Conservation (phyloP, 495 filamentous ascomycete species). For the Mytilinidion resinicola region DNA sequence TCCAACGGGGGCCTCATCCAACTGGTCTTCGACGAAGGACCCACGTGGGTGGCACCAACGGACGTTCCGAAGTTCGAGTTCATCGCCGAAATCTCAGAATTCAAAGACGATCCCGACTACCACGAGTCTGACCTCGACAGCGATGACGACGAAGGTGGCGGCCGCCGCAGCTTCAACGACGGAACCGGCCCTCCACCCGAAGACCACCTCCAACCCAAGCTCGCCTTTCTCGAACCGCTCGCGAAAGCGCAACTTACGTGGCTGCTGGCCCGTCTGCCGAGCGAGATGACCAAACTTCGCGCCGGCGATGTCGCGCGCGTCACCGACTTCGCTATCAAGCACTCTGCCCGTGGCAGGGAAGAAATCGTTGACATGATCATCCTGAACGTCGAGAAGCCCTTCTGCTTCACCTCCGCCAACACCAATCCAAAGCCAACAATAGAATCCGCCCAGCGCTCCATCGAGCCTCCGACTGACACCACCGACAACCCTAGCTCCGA, state of each 20-base stretch:
- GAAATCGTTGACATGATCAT: constrained; percentile 87
- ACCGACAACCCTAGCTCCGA: neutral
- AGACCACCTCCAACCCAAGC: constrained; percentile 32
- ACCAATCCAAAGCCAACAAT: constrained; percentile 25
- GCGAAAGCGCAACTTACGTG: constrained; percentile 78
- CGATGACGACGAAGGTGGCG: constrained; percentile 76
- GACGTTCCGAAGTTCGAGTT: constrained; percentile 65
- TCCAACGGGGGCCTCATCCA: constrained; percentile 13
- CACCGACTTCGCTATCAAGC: constrained; percentile 82
- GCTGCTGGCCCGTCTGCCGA: constrained; percentile 74
- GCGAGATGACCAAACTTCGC: constrained; percentile 63
- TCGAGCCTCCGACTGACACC: constrained; percentile 27
- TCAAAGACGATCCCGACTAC: constrained; percentile 78
- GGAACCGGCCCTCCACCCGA: constrained; percentile 43
- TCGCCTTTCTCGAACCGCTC: constrained; percentile 73
- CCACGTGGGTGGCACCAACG: constrained; percentile 66
- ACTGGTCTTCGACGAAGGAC: constrained; percentile 60
- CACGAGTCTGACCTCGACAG: constrained; percentile 58
- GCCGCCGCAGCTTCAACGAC: constrained; percentile 48
- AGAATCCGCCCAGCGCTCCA: constrained; percentile 44
- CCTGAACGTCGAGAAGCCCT: constrained; percentile 67
- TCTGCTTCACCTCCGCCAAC: constrained; percentile 56
- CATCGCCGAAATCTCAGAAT: constrained; percentile 63
- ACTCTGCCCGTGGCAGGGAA: constrained; percentile 71
- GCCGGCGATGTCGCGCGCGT: constrained; percentile 83